These are phyloP conservation scores for Stachybotrys elegans DNA, from an alignment of 2,329 filamentous ascomycete species.

Conservation along the genomic window DNA sequence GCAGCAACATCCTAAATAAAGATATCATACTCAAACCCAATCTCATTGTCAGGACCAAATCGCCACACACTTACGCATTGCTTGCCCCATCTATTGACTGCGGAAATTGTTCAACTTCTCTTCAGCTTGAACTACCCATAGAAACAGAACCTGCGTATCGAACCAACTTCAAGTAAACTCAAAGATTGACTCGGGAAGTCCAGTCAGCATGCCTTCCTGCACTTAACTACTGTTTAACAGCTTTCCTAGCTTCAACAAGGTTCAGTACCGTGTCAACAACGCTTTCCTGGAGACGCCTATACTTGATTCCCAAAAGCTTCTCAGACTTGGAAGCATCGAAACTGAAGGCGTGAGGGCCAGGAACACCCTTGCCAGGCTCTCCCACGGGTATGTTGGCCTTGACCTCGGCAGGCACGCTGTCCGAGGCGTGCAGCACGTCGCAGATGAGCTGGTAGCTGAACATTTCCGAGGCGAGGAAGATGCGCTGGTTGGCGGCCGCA, in stretches of 20 bases:
- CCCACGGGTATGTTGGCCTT: slow-evolving; percentile 1
- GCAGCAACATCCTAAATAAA: too few relatives aligned
- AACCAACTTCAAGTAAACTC: too few relatives aligned
- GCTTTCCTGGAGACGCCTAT: slow-evolving; percentile 1
- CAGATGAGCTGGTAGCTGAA: slow-evolving; percentile 48
- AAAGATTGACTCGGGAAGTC: too few relatives aligned
- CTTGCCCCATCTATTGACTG: too few relatives aligned
- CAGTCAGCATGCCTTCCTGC: too few relatives aligned
- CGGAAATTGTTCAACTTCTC: too few relatives aligned
- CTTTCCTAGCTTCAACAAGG: not conserved
- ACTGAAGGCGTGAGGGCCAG: slow-evolving; percentile 1
- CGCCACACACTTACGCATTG: too few relatives aligned
- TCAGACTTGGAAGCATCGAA: slow-evolving; percentile 1
- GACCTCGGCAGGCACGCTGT: slow-evolving; percentile 1
- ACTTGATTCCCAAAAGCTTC: slow-evolving; percentile 1
- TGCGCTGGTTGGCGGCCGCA: slow-evolving; percentile 54
- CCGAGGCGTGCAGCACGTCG: not conserved
- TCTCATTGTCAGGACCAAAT: too few relatives aligned
- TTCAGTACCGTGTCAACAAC: slow-evolving; percentile 1
- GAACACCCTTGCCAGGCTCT: slow-evolving; percentile 1
- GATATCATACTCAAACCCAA: too few relatives aligned
- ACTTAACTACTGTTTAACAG: not conserved
- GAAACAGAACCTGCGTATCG: too few relatives aligned
- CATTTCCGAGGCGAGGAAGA: slow-evolving; percentile 51
- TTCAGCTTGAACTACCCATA: too few relatives aligned